A percentile compares a stretch with the other conserved stretches of the same genome.
phyloP scores from a whole-genome alignment of 2,329 filamentous ascomycete species.

The Scopulariopsis brevicaulis region DNA sequence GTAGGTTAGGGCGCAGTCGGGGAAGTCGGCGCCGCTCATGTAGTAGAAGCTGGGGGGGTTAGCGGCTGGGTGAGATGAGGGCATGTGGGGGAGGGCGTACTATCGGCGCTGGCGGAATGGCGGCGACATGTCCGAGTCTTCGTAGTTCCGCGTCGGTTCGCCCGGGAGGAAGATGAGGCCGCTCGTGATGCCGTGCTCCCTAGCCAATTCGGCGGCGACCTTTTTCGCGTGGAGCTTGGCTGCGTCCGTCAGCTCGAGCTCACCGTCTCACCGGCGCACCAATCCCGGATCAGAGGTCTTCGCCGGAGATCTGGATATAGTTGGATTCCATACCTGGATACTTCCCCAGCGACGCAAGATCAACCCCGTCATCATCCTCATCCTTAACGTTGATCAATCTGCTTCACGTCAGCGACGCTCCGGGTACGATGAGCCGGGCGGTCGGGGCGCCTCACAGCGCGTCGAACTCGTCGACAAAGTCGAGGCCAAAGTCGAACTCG shows the following conservation, averaged over 20 bases:
- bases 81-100: conserved; percentile 22
- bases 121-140: conserved; percentile 47
- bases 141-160: conserved; percentile 35
- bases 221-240: conserved; percentile 47
- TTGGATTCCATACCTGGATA: conserved; percentile 21
- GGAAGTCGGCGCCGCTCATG: conserved; percentile 40
- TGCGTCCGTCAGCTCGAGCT: conserved; percentile 12
- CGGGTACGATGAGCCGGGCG: not conserved
- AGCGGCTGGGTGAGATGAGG: not conserved
- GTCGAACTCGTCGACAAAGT: conserved; percentile 34
- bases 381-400: conserved; percentile 7
- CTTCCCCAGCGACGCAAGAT: conserved; percentile 15
- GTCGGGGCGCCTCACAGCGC: conserved; percentile 30
- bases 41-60: conserved; percentile 43
- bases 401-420: not conserved
- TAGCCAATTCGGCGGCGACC: conserved; percentile 34
- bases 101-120: conserved; percentile 47
- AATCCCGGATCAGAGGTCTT: not conserved
- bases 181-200: conserved; percentile 21
- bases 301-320: not conserved
- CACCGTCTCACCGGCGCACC: not conserved
- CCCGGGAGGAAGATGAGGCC: conserved; percentile 47
- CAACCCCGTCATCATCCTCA: conserved; percentile 12
- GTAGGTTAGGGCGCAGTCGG: conserved; percentile 44
- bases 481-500: conserved; percentile 4